These are phyloP conservation scores for Gastrodia elata DNA, from an alignment of 106 monocot species.

Conservation along the genomic window DNA sequence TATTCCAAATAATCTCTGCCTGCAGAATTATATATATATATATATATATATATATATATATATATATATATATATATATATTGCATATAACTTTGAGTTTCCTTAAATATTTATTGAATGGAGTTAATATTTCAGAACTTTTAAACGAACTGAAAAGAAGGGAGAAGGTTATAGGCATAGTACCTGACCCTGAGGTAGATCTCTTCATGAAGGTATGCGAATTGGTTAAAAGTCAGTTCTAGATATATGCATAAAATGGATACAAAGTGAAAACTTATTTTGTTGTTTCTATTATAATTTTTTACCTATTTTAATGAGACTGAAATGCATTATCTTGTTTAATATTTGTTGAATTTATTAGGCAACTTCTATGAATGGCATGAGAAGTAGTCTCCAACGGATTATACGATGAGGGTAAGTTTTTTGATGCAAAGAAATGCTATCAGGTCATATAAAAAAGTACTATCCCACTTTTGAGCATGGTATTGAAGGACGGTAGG, in stretches of 20 bases:
- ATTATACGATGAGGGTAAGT: slow-evolving; percentile 59
- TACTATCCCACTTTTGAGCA: no score
- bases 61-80: no score
- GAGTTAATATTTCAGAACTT: slow-evolving; percentile 28
- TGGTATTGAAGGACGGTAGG: no score
- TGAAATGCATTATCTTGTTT: not conserved
- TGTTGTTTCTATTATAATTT: not conserved
- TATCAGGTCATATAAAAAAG: not conserved
- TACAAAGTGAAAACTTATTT: not conserved
- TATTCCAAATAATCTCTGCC: not conserved
- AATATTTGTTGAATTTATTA: slow-evolving; percentile 8
- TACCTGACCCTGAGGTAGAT: slow-evolving; percentile 71
- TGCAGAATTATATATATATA: not conserved
- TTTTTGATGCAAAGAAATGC: not conserved
- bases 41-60: no score
- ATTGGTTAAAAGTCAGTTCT: not conserved
- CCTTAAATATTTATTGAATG: slow-evolving; percentile 1
- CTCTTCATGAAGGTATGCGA: slow-evolving; percentile 73
- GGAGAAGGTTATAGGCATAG: slow-evolving; percentile 50
- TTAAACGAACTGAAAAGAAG: slow-evolving; percentile 46
- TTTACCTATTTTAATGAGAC: not conserved
- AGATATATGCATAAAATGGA: not conserved
- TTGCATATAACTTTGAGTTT: not conserved
- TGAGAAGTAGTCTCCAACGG: slow-evolving; percentile 50
- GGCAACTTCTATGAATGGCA: slow-evolving; percentile 51